phyloP scores from a whole-genome alignment of 345 rosid species.

The Moricandia moricandioides region DNA sequence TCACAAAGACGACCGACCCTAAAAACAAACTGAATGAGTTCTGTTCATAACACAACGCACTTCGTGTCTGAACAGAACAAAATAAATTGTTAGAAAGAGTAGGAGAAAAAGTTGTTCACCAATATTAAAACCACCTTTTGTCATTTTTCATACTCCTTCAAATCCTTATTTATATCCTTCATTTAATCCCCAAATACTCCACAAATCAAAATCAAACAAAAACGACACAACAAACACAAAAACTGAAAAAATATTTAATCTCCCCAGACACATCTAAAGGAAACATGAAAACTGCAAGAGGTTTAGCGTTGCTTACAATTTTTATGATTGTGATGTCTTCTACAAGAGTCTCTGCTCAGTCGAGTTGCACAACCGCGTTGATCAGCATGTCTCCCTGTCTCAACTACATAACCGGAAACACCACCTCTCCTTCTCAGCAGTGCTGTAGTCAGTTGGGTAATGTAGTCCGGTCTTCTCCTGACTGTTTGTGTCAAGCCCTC shows the following conservation, averaged over 20 bases:
- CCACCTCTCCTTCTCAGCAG: slow-evolving; percentile 60
- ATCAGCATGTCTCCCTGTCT: slow-evolving; percentile 83
- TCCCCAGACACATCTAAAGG: slow-evolving; percentile 15
- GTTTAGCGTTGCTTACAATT: slow-evolving; percentile 39
- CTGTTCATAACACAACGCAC: slow-evolving; percentile 25
- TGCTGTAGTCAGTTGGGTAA: slow-evolving; percentile 74
- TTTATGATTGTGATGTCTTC: slow-evolving; percentile 40
- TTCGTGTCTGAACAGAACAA: slow-evolving; percentile 18
- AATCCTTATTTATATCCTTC: slow-evolving; percentile 24
- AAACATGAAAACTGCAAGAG: slow-evolving; percentile 34
- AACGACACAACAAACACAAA: not conserved
- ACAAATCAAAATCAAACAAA: slow-evolving; percentile 15
- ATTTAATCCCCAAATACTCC: not conserved
- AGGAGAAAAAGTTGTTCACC: slow-evolving; percentile 29
- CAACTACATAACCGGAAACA: slow-evolving; percentile 70
- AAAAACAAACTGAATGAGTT: not conserved
- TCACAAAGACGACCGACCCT: slow-evolving; percentile 26
- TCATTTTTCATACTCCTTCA: not conserved
- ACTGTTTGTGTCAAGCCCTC: slow-evolving; percentile 79
- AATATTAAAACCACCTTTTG: slow-evolving; percentile 26
- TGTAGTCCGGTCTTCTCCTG: slow-evolving; percentile 66
- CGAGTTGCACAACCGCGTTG: slow-evolving; percentile 56
- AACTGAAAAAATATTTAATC: not conserved
- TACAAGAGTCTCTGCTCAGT: slow-evolving; percentile 56
- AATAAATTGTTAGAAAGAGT: slow-evolving; percentile 24